These are phyloP conservation scores for Aspergillus brunneoviolaceus DNA, from an alignment of 2,329 filamentous ascomycete species.

Conservation along the genomic window DNA sequence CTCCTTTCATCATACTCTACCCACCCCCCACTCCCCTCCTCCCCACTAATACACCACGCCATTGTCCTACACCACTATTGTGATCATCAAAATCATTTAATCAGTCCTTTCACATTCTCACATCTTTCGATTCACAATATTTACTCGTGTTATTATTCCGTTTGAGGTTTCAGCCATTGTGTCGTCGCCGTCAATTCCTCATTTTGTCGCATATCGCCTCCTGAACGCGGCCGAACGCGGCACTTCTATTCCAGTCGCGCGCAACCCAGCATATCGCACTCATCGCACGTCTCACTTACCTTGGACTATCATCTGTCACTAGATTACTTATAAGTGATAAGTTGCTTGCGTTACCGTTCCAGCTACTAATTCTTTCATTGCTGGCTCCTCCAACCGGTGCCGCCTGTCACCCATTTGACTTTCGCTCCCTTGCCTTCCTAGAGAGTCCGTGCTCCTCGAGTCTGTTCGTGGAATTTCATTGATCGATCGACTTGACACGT, in stretches of 20 bases:
- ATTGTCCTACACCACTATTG: conserved; percentile 6
- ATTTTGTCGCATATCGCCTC: conserved; percentile 22
- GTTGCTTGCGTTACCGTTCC: neutral
- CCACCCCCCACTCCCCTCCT: conserved; percentile 14
- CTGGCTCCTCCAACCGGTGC: conserved; percentile 2
- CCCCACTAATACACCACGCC: conserved; percentile 2
- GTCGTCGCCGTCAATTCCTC: conserved; percentile 19
- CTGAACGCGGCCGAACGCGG: conserved; percentile 8
- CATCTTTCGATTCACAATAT: conserved; percentile 2
- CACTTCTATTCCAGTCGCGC: conserved; percentile 3
- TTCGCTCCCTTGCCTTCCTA: conserved; percentile 17
- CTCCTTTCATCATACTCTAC: conserved; percentile 14
- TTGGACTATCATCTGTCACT: neutral
- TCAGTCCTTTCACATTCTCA: conserved; percentile 7
- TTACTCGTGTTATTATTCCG: conserved; percentile 12
- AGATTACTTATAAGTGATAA: neutral
- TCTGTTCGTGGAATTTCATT: conserved; percentile 14
- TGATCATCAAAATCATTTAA: conserved; percentile 7
- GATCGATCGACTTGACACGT: conserved; percentile 13
- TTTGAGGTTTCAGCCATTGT: conserved; percentile 11
- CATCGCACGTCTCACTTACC: neutral
- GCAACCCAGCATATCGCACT: conserved; percentile 13
- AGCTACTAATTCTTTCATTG: neutral
- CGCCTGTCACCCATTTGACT: conserved; percentile 16
- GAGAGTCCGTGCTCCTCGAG: conserved; percentile 14